phyloP scores from a whole-genome alignment of 202 grass and related monocot genomes.

The Tripidium arundinaceum region DNA sequence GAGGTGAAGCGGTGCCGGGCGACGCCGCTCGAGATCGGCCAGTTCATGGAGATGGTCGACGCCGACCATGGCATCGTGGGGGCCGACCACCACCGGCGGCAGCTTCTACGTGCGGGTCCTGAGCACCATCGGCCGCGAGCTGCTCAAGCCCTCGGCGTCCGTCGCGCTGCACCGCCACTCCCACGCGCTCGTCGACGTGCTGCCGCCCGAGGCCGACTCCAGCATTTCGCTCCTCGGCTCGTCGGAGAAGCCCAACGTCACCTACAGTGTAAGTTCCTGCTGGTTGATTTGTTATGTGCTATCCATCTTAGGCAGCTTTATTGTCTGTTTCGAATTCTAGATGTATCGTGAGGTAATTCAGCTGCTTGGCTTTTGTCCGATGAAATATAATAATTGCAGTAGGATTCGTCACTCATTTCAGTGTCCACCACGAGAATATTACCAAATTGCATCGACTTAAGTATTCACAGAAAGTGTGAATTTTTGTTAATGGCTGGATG shows the following conservation, averaged over 20 bases:
- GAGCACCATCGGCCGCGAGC: constrained; percentile 75
- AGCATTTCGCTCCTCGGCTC: constrained; percentile 71
- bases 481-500: no score
- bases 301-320: background rate
- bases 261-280: constrained; percentile 48
- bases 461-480: background rate
- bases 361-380: background rate
- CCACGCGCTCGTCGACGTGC: constrained; percentile 73
- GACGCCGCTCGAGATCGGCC: constrained; percentile 77
- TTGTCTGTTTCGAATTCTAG: no score
- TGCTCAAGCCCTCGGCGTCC: constrained; percentile 67
- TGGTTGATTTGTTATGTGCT: constrained; percentile 16
- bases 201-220: constrained; percentile 82
- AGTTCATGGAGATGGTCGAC: constrained; percentile 94
- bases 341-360: background rate
- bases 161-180: constrained; percentile 77
- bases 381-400: background rate
- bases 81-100: constrained; percentile 57
- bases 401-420: background rate
- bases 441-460: no score
- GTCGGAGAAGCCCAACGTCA: constrained; percentile 67
- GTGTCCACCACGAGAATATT: background rate
- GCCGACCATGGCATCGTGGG: constrained; percentile 80
- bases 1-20: constrained; percentile 86
- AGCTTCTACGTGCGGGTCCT: constrained; percentile 76